Evolutionary conservation across 345 rosid species (phyloP), one percentile per base, ranked within the genome.

Genomic region (Arabidopsis thaliana): DNA sequence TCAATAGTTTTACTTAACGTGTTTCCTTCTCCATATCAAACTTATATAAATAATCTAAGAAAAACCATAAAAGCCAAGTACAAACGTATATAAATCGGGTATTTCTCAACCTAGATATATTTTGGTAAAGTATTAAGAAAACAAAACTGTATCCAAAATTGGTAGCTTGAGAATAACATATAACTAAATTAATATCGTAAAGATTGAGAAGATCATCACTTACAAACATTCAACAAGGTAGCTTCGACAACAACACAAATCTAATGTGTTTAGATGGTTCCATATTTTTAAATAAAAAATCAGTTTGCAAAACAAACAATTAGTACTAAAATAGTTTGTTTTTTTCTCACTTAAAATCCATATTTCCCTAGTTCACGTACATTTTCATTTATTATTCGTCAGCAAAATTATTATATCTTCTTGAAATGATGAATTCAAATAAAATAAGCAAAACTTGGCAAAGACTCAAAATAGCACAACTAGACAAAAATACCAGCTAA

Each of bases 1-100:
- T 63, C 71, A 73, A 42, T 20, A 56, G 33, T 53, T 41, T 33
- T n/a, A 55, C 71, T 25, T 23, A 65, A 65, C 78, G 58, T 73
- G 77, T 55, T 64, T 44, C 64, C 33, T 53, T 73, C 36, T 53
- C 57, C 38, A 33, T 33, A 58, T 57, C 36, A 53, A 42, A 52
- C 12, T 14, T 50, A 28, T 2, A 2, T 34, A 62, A 62, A 51
- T 40, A 62, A 20, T 20, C 52, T 0, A 12, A 51, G 9, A 33
- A 38, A 69, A 41, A 28, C 13, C 45, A 33, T n/a, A 34, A 57
- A 37, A 59, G 2, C 16, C 32, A 37, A 37, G 30, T 22, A 37
- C 45, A 59, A 9, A 37, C 38, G 16, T 59, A 37, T 6, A 59
- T 4, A 51, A 51, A 23, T 23, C 32, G 13, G 7, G 28, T 9